Evolutionary conservation across 225 moss, liverwort and hornwort genomes (phyloP).

Genomic region (Bryoerythrophyllum caledonicum): DNA sequence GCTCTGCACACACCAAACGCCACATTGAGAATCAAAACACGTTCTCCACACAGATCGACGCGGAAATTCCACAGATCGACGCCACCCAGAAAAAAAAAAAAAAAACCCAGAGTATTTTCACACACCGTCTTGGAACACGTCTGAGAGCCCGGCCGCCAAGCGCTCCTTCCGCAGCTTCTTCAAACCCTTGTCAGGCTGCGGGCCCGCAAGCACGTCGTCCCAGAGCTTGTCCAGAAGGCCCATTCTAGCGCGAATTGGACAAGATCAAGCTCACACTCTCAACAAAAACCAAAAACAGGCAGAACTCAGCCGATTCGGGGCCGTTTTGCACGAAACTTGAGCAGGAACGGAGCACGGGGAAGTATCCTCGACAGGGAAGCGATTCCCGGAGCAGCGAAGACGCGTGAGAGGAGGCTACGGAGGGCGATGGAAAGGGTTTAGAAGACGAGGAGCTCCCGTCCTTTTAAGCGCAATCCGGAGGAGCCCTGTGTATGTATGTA

Average conservation of each 20-base stretch:
- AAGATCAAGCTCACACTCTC: no score
- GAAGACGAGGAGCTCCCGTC: not conserved
- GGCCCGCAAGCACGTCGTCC: conserved; percentile 72
- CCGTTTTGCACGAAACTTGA: not conserved
- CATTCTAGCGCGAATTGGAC: conserved; percentile 26
- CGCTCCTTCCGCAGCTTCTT: conserved; percentile 64
- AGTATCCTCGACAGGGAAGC: no score
- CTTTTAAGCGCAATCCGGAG: conserved; percentile 40
- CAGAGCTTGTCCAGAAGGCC: conserved; percentile 69
- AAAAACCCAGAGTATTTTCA: no score
- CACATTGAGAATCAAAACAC: not conserved
- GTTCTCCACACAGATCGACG: no score
- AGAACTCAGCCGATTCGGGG: conserved; percentile 14
- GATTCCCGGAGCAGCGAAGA: not conserved
- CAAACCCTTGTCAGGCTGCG: conserved; percentile 65
- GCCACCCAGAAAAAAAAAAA: no score
- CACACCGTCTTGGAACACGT: conserved; percentile 56
- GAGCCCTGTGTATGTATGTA: accelerated
- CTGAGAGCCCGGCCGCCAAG: conserved; percentile 42
- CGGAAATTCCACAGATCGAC: no score
- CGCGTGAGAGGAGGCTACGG: not conserved
- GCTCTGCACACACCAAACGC: conserved; percentile 21
- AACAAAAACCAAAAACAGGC: not conserved
- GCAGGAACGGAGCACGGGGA: not conserved
- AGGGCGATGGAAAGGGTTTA: conserved; percentile 28